Conservation (phyloP, 257 asterid species). For the Plectranthus barbatus region DNA sequence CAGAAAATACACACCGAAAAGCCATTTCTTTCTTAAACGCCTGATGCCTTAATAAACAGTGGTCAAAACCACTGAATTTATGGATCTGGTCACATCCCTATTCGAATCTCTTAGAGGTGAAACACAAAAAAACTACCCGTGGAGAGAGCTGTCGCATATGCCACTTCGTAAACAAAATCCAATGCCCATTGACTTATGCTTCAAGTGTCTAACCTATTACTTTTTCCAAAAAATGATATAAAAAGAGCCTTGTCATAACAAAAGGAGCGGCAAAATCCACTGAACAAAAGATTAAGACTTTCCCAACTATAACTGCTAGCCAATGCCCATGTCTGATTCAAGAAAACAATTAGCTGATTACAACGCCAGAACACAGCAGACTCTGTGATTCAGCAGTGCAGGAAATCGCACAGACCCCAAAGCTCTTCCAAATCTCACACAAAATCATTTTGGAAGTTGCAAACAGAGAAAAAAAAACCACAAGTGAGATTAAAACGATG, state of each 20-base stretch:
- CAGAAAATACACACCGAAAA: slow-evolving; percentile 4
- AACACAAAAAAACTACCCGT: background rate
- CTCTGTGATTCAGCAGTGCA: slow-evolving; percentile 14
- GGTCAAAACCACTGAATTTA: slow-evolving; percentile 5
- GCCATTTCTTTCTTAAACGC: background rate
- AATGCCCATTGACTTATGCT: slow-evolving; percentile 10
- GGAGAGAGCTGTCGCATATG: background rate
- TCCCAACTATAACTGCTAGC: slow-evolving; percentile 17
- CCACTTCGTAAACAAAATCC: slow-evolving; percentile 8
- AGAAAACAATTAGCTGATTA: slow-evolving; percentile 15
- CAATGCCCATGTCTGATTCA: slow-evolving; percentile 11
- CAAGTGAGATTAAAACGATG: background rate
- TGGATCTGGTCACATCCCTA: background rate
- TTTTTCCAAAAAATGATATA: background rate
- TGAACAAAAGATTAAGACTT: slow-evolving; percentile 10
- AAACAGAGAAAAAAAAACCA: slow-evolving; percentile 11
- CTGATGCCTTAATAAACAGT: slow-evolving; percentile 11
- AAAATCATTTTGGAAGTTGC: too few species aligned
- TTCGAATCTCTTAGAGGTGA: background rate
- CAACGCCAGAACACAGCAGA: slow-evolving; percentile 15
- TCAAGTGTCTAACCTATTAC: slow-evolving; percentile 4
- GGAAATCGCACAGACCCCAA: slow-evolving; percentile 10
- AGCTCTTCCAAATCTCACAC: slow-evolving; percentile 21
- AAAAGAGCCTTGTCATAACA: slow-evolving; percentile 17
- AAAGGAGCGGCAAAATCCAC: slow-evolving; percentile 15